Evolutionary conservation across 306 rosid species (phyloP).

Genomic region (Hylodesmum podocarpum): DNA sequence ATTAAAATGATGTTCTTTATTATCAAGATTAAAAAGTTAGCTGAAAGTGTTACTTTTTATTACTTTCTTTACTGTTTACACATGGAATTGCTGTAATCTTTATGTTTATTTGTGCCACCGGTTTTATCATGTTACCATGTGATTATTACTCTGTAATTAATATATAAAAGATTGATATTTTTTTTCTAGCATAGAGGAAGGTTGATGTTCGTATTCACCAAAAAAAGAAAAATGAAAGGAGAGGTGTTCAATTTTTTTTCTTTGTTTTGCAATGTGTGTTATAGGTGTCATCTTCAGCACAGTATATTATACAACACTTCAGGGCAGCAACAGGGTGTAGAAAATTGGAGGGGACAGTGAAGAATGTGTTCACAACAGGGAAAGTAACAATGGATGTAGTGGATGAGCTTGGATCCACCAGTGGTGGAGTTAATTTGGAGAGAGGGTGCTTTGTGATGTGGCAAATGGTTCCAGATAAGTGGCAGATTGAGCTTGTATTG

Average conservation of each 20-base stretch:
- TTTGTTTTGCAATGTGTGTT: not conserved
- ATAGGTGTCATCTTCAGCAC: constrained; percentile 80
- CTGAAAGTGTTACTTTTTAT: not conserved
- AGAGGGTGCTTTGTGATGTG: constrained; percentile 96
- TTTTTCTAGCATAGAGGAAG: too few species aligned
- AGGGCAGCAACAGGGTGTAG: constrained; percentile 93
- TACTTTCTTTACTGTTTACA: not conserved
- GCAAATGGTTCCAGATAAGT: constrained; percentile 93
- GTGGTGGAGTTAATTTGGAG: constrained; percentile 43
- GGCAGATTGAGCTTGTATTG: constrained; percentile 85
- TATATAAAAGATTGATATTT: not conserved
- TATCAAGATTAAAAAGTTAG: constrained; percentile 19
- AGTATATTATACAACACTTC: constrained; percentile 84
- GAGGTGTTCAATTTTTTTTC: not conserved
- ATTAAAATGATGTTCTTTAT: constrained; percentile 11
- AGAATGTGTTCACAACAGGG: constrained; percentile 72
- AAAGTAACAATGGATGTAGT: constrained; percentile 74
- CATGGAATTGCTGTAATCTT: not conserved
- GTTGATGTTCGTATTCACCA: too few species aligned
- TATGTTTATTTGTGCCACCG: not conserved
- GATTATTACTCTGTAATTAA: not conserved
- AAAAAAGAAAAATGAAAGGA: too few species aligned
- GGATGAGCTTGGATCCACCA: constrained; percentile 58
- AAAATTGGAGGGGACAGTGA: constrained; percentile 75
- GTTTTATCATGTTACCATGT: not conserved